Conservation (phyloP, 306 rosid species). For the Canavalia gladiata region DNA sequence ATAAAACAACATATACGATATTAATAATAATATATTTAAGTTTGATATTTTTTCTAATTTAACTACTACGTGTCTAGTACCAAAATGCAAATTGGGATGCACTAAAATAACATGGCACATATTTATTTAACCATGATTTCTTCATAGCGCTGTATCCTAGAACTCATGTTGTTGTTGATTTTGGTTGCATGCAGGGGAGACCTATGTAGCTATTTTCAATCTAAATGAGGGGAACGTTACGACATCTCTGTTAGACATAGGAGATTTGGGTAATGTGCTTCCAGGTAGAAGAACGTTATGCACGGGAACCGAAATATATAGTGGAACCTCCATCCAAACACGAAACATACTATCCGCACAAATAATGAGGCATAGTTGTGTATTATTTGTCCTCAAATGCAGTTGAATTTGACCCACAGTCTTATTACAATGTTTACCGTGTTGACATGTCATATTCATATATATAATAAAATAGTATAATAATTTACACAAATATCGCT, state of each 20-base stretch:
- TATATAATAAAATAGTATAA: no score
- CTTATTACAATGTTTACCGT: neutral
- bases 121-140: neutral
- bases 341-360: conserved; percentile 37
- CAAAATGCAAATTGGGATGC: neutral
- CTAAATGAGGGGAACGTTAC: conserved; percentile 46
- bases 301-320: conserved; percentile 58
- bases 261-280: conserved; percentile 49
- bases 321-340: conserved; percentile 13
- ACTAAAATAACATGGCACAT: neutral
- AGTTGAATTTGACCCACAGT: neutral
- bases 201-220: conserved; percentile 68
- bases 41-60: neutral
- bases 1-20: no score
- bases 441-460: no score
- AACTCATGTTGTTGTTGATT: neutral
- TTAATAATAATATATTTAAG: no score
- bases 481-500: no score
- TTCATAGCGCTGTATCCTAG: neutral
- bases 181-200: conserved; percentile 50
- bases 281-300: conserved; percentile 48
- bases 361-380: conserved; percentile 56
- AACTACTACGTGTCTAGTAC: neutral
- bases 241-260: conserved; percentile 44
- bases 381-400: conserved; percentile 53